A percentile compares a stretch with the other conserved stretches of the same genome.
These are phyloP conservation scores for Cladophialophora yegresii DNA, from an alignment of 2,329 filamentous ascomycete genomes.

Conservation along the genomic window DNA sequence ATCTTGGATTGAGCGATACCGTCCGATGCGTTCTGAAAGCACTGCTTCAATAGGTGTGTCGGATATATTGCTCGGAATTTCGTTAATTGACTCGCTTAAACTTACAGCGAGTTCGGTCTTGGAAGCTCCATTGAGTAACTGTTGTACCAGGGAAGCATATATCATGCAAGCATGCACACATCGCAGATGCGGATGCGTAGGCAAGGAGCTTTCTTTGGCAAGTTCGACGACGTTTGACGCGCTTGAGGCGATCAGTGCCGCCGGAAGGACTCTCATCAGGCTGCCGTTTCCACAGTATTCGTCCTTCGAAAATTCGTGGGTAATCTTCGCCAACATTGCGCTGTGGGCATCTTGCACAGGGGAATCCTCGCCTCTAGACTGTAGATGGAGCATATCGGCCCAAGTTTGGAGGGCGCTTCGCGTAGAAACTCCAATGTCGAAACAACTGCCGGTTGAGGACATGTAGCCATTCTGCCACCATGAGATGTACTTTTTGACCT, in stretches of 20 bases:
- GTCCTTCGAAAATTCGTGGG: slow-evolving; percentile 23
- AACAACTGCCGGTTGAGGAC: slow-evolving; percentile 42
- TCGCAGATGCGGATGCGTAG: slow-evolving; percentile 46
- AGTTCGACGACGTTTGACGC: slow-evolving; percentile 27
- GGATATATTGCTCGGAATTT: slow-evolving; percentile 18
- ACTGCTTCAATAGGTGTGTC: slow-evolving; percentile 21
- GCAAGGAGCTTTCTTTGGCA: slow-evolving; percentile 37
- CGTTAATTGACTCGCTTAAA: slow-evolving; percentile 33
- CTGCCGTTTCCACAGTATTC: slow-evolving; percentile 46
- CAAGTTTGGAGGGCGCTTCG: slow-evolving; percentile 41
- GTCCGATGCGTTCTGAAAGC: slow-evolving; percentile 33
- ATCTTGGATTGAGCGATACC: slow-evolving; percentile 33
- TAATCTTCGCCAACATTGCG: slow-evolving; percentile 17
- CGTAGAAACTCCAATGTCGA: slow-evolving; percentile 47
- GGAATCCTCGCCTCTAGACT: not conserved
- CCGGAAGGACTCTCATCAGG: slow-evolving; percentile 47
- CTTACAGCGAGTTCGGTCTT: slow-evolving; percentile 38
- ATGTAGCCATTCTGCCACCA: slow-evolving; percentile 46
- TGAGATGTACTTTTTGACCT: slow-evolving; percentile 43
- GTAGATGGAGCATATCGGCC: slow-evolving; percentile 28
- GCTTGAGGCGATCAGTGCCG: slow-evolving; percentile 41
- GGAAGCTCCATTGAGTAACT: slow-evolving; percentile 38
- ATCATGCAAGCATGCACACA: slow-evolving; percentile 47
- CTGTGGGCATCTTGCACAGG: slow-evolving; percentile 5
- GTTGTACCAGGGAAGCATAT: slow-evolving; percentile 42